These are phyloP conservation scores for Fusarium pininemorale DNA, from an alignment of 2,329 filamentous ascomycete genomes.

Conservation along the genomic window DNA sequence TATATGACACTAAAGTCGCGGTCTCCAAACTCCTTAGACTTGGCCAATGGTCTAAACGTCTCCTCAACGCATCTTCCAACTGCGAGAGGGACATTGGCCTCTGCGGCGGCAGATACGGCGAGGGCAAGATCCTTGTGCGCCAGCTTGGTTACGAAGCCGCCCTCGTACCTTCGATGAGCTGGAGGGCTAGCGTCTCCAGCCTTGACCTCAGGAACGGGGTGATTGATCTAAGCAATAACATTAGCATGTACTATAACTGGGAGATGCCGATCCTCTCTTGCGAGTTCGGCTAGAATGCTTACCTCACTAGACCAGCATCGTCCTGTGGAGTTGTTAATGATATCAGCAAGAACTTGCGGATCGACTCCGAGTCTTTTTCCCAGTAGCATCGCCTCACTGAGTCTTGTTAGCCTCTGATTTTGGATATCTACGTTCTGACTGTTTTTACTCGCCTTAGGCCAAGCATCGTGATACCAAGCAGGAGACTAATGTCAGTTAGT, in stretches of 20 bases:
- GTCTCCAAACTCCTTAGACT: background rate
- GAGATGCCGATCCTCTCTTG: rapidly evolving
- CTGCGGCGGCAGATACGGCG: background rate
- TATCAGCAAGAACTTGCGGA: background rate
- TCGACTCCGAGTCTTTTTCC: background rate
- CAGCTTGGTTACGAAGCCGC: background rate
- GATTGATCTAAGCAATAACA: background rate
- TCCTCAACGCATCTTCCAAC: background rate
- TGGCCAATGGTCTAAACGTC: background rate
- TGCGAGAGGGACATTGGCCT: background rate
- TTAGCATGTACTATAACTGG: background rate
- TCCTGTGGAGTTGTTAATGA: background rate
- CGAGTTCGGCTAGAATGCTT: background rate
- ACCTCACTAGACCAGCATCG: background rate
- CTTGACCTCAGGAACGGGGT: background rate
- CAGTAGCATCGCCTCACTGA: background rate
- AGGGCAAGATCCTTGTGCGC: background rate
- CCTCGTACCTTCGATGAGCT: background rate
- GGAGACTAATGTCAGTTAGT: background rate
- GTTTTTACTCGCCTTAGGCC: background rate
- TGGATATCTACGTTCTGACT: too few relatives aligned
- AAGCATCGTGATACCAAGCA: background rate
- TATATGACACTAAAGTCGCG: background rate
- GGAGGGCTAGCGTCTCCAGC: background rate
- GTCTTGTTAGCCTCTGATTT: background rate